Conservation (phyloP, 495 filamentous ascomycete genomes). For the Penicillium goetzii region DNA sequence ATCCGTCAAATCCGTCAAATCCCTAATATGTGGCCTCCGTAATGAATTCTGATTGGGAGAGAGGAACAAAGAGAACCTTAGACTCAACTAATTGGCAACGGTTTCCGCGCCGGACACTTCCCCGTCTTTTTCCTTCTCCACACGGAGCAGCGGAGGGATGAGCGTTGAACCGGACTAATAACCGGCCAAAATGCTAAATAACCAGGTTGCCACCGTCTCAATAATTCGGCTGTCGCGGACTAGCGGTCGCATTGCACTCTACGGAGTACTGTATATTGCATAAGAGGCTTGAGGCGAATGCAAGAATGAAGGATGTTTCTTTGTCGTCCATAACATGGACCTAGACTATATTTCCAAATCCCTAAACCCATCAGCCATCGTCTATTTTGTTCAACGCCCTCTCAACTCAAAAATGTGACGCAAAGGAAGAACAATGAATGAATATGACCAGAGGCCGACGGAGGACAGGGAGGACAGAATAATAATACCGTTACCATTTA, state of each 20-base stretch:
- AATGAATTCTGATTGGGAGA: neutral
- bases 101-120: constrained; percentile 12
- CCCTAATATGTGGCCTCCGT: neutral
- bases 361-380: neutral
- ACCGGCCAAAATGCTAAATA: neutral
- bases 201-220: neutral
- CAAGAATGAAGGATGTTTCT: neutral
- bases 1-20: constrained; percentile 1
- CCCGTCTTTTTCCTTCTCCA: constrained; percentile 8
- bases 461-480: neutral
- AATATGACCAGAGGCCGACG: neutral
- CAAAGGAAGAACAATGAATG: neutral
- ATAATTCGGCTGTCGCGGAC: neutral
- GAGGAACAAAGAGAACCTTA: neutral
- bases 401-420: constrained; percentile 4
- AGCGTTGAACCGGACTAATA: neutral
- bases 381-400: too few species aligned
- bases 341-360: neutral
- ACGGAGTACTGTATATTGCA: neutral
- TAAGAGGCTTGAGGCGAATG: neutral
- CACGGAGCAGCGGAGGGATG: constrained; percentile 1
- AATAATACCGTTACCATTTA: neutral
- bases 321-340: neutral
- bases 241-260: too few species aligned
- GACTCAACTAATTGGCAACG: constrained; percentile 9